These are phyloP conservation scores for Monoraphidium neglectum DNA, from an alignment of 139 green algal genomes.

Conservation along the genomic window DNA sequence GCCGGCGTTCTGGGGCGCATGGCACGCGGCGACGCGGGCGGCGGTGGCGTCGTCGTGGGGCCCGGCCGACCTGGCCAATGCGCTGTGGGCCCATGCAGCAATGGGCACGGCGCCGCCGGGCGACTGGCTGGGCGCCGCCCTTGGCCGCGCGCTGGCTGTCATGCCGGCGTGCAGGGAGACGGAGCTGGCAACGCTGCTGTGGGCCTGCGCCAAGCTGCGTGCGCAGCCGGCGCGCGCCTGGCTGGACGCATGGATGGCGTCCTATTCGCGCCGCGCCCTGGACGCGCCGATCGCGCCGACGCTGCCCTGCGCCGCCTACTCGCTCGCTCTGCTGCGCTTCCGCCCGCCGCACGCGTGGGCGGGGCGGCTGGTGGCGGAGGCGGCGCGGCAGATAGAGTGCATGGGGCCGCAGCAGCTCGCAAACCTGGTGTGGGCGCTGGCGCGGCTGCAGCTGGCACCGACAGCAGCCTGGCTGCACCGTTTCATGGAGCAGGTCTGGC, in stretches of 20 bases:
- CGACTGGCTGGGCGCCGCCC: background rate
- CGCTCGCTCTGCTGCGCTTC: slow-evolving; percentile 26
- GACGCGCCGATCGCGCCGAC: slow-evolving; percentile 11
- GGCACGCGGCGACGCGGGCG: background rate
- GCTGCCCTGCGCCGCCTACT: slow-evolving; percentile 22
- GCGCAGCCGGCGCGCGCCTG: background rate
- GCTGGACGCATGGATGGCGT: background rate
- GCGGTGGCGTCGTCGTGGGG: background rate
- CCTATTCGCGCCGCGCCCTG: background rate
- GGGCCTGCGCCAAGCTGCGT: slow-evolving; percentile 9
- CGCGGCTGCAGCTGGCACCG: slow-evolving; percentile 17
- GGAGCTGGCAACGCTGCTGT: slow-evolving; percentile 12
- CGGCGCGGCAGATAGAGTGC: background rate
- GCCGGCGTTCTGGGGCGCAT: background rate
- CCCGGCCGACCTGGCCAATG: slow-evolving; percentile 3
- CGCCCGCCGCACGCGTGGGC: background rate
- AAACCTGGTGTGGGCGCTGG: slow-evolving; percentile 28
- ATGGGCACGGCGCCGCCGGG: background rate
- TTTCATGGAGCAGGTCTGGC: slow-evolving; percentile 29
- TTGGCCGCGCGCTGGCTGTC: background rate
- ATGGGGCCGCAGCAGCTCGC: slow-evolving; percentile 27
- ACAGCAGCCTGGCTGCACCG: slow-evolving; percentile 26
- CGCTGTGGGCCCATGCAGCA: slow-evolving; percentile 15
- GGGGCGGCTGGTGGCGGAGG: slow-evolving; percentile 8
- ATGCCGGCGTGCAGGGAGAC: background rate